Conservation (phyloP, 1,284 basidiomycete species). For the Megacollybia platyphylla region DNA sequence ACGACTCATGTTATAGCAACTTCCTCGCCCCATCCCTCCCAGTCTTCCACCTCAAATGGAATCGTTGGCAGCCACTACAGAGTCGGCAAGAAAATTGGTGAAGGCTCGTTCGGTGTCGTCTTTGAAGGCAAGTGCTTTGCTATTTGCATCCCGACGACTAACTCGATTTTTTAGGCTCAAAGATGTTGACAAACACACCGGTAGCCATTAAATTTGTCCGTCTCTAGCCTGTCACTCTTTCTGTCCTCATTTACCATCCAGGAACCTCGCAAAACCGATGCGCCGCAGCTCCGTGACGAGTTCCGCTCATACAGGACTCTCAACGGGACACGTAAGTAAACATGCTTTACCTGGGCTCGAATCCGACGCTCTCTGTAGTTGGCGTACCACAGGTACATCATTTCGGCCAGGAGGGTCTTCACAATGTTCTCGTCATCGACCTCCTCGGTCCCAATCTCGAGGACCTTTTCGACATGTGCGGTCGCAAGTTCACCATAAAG, state of each 20-base stretch:
- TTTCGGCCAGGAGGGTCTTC: conserved; percentile 96
- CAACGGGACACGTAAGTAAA: conserved; percentile 75
- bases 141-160: not conserved
- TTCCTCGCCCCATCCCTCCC: conserved; percentile 49
- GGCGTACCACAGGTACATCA: conserved; percentile 97
- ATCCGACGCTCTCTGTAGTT: conserved; percentile 30
- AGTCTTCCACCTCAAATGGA: conserved; percentile 47
- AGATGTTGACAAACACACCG: conserved; percentile 79
- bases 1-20: conserved; percentile 70
- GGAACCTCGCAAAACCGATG: conserved; percentile 98
- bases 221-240: conserved; percentile 11
- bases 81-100: conserved; percentile 81
- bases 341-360: conserved; percentile 5
- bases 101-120: conserved; percentile 77
- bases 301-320: conserved; percentile 96
- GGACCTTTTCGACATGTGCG: conserved; percentile 97
- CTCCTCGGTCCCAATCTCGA: conserved; percentile 92
- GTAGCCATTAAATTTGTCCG: conserved; percentile 97
- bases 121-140: conserved; percentile 47
- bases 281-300: conserved; percentile 94
- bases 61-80: conserved; percentile 67
- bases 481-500: conserved; percentile 94
- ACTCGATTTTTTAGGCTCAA: conserved; percentile 15
- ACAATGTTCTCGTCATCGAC: conserved; percentile 97
- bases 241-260: conserved; percentile 18